These are phyloP conservation scores for Cymbopogon flexuosus DNA, from an alignment of 202 grass and related monocot species.

Conservation along the genomic window DNA sequence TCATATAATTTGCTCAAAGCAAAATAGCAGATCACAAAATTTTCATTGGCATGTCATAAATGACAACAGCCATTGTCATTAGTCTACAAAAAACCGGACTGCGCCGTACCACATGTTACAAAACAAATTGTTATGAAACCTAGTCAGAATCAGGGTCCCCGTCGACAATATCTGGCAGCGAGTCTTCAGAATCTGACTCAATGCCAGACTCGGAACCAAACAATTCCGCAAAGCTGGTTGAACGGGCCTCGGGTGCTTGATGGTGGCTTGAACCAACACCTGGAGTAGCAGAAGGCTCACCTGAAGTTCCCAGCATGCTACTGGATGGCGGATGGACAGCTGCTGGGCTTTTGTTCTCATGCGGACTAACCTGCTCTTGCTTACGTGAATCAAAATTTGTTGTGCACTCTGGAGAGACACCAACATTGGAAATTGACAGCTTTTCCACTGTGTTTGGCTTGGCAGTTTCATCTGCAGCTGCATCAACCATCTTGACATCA, in stretches of 20 bases:
- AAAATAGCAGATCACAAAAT: not conserved
- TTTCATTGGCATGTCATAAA: not conserved
- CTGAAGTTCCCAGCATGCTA: constrained; percentile 18
- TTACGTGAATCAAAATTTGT: constrained; percentile 19
- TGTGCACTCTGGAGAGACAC: not conserved
- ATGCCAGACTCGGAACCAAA: constrained; percentile 44
- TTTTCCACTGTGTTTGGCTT: constrained; percentile 22
- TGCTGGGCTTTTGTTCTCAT: constrained; percentile 8
- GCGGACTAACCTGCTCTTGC: not conserved
- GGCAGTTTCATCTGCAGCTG: constrained; percentile 14
- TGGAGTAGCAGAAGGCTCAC: constrained; percentile 3
- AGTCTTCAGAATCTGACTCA: constrained; percentile 43
- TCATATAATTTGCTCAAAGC: not conserved
- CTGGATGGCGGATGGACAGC: not conserved
- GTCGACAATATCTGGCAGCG: constrained; percentile 52
- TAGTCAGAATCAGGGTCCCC: constrained; percentile 54
- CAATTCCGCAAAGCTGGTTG: constrained; percentile 12
- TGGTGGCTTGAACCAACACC: constrained; percentile 5
- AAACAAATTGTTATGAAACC: not conserved
- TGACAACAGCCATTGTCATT: not conserved
- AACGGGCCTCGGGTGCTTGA: constrained; percentile 1
- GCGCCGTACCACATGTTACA: not conserved
- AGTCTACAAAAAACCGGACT: not conserved
- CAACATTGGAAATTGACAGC: constrained; percentile 4
- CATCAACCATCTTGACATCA: constrained; percentile 41